phyloP scores from a whole-genome alignment of 208 protist species.

The Acanthamoeba rhysodes region DNA sequence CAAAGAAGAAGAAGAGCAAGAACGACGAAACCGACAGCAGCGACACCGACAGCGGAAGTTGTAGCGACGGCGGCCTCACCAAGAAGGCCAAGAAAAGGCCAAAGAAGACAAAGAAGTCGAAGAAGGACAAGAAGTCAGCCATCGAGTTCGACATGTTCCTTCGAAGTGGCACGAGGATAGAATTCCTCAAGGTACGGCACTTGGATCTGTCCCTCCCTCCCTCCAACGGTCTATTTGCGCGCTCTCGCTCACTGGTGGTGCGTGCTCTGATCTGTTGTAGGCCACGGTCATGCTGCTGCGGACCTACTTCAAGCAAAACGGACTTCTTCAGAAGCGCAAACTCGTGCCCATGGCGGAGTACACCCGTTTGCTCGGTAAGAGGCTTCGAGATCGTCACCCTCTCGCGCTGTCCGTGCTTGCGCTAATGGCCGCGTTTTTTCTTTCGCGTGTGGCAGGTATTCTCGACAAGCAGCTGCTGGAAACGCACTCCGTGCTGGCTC shows the following conservation, averaged over 20 bases:
- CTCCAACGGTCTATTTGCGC: not conserved
- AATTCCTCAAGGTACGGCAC: constrained; percentile 15
- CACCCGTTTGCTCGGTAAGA: not conserved
- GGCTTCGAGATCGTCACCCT: too few relatives aligned
- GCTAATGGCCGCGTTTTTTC: not conserved
- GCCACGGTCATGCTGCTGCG: constrained; percentile 39
- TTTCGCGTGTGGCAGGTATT: not conserved
- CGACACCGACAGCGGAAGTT: not conserved
- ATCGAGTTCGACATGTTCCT: constrained; percentile 47
- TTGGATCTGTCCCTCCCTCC: not conserved
- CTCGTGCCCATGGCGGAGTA: constrained; percentile 41
- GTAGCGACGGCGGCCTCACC: not conserved
- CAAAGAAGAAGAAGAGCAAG: not conserved
- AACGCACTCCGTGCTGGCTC: constrained; percentile 6
- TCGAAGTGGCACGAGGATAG: constrained; percentile 11
- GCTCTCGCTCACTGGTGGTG: not conserved
- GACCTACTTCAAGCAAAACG: constrained; percentile 29
- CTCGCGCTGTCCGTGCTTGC: not conserved
- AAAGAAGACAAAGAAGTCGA: constrained; percentile 11
- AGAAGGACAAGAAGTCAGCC: not conserved
- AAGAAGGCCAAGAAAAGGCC: constrained; percentile 19
- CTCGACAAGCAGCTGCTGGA: constrained; percentile 60
- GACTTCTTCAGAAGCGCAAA: constrained; percentile 35
- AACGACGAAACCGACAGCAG: not conserved
- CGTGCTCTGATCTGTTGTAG: not conserved